These are phyloP conservation scores for Xanthoparmelia taractica DNA, from an alignment of 495 filamentous ascomycete species.

Conservation along the genomic window DNA sequence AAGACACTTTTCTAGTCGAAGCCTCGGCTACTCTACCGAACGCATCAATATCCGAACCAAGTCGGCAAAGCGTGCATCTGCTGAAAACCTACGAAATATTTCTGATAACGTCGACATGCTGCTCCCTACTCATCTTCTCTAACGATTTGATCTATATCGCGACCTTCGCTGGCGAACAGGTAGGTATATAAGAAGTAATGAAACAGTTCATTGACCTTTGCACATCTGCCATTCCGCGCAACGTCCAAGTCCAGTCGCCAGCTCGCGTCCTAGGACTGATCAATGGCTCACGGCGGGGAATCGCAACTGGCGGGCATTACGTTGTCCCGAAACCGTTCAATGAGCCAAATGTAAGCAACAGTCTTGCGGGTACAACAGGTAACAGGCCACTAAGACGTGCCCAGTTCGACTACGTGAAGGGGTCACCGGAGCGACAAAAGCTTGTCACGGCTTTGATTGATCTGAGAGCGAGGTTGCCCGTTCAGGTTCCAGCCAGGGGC, in stretches of 20 bases:
- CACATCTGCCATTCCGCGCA: conserved; percentile 2
- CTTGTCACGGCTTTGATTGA: conserved; percentile 59
- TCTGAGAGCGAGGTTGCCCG: conserved; percentile 34
- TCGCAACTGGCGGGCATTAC: conserved; percentile 54
- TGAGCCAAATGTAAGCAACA: conserved; percentile 75
- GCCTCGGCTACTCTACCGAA: neutral
- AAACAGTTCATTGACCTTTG: neutral
- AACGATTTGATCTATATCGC: neutral
- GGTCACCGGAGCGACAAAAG: conserved; percentile 64
- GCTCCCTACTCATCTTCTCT: neutral
- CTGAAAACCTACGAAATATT: neutral
- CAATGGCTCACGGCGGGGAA: conserved; percentile 2
- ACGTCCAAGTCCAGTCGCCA: conserved; percentile 4
- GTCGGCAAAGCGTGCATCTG: neutral
- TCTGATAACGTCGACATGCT: neutral
- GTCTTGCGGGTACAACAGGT: neutral
- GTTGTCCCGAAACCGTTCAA: conserved; percentile 81
- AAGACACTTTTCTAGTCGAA: neutral
- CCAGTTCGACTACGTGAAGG: conserved; percentile 81
- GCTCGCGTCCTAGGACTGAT: neutral
- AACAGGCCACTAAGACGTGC: conserved; percentile 20
- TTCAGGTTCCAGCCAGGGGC: conserved; percentile 17
- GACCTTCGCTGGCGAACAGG: neutral
- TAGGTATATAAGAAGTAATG: neutral
- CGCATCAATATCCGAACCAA: neutral